Percentiles rank a stretch among this genome's conserved stretches.
These are phyloP conservation scores for Rhododendron simsii DNA, from an alignment of 148 eudicot species.

Conservation along the genomic window DNA sequence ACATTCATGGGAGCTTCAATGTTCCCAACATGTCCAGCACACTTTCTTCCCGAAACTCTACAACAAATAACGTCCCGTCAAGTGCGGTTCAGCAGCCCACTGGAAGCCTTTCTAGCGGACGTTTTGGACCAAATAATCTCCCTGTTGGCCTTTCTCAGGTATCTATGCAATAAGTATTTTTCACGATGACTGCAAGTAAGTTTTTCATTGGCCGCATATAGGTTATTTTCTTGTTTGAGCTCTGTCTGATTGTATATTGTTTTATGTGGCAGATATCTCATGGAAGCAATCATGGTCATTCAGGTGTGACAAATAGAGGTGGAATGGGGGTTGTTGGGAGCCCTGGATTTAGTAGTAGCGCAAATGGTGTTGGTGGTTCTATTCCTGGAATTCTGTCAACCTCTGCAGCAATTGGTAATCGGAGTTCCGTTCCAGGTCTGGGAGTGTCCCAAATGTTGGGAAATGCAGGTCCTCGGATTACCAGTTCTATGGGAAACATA, in stretches of 20 bases:
- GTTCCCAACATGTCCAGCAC: conserved; percentile 70
- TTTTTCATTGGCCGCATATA: not conserved
- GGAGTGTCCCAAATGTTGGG: conserved; percentile 84
- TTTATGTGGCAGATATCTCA: conserved; percentile 68
- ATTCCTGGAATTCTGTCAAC: conserved; percentile 94
- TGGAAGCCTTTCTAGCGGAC: conserved; percentile 71
- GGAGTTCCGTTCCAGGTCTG: conserved; percentile 74
- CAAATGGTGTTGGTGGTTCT: conserved; percentile 88
- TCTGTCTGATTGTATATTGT: not conserved
- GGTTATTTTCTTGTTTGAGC: not conserved
- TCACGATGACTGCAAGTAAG: not conserved
- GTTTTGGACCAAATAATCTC: conserved; percentile 74
- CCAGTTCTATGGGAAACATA: conserved; percentile 82
- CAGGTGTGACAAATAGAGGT: conserved; percentile 86
- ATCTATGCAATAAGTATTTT: not conserved
- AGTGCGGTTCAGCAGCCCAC: conserved; percentile 84
- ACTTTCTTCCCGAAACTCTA: conserved; percentile 74
- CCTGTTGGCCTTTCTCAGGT: conserved; percentile 86
- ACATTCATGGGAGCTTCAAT: conserved; percentile 77
- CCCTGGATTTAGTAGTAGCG: conserved; percentile 71
- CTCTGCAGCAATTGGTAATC: conserved; percentile 85
- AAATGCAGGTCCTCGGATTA: conserved; percentile 74
- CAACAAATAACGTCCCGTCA: conserved; percentile 73
- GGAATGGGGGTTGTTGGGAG: conserved; percentile 90
- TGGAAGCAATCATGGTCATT: conserved; percentile 81